A percentile compares a stretch with the other conserved stretches of the same genome.
Conservation (phyloP, 2,329 filamentous ascomycete genomes). For the Neonectria sp. region DNA sequence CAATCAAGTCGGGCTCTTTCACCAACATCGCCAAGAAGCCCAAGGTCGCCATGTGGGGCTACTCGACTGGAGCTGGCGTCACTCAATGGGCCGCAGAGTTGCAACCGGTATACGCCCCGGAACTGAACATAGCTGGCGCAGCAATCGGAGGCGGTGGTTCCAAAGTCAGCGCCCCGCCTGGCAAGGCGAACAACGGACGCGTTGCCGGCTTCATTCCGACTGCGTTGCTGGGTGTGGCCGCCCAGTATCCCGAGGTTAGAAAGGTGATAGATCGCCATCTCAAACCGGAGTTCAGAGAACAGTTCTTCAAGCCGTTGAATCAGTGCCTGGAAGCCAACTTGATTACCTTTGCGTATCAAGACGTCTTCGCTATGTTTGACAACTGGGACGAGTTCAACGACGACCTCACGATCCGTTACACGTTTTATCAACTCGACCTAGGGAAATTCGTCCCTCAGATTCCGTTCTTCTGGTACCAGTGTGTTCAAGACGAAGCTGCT, state of each 20-base stretch:
- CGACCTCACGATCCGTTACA: slow-evolving; percentile 34
- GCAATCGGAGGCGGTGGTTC: slow-evolving; percentile 46
- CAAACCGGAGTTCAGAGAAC: slow-evolving; percentile 41
- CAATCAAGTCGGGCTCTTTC: slow-evolving; percentile 45
- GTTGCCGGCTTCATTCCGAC: slow-evolving; percentile 41
- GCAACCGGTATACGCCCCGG: slow-evolving; percentile 45
- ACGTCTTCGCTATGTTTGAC: slow-evolving; percentile 60
- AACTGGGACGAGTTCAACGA: slow-evolving; percentile 49
- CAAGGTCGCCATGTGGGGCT: slow-evolving; percentile 61
- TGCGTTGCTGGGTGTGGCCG: slow-evolving; percentile 41
- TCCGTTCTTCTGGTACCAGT: slow-evolving; percentile 67
- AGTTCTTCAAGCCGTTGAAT: slow-evolving; percentile 47
- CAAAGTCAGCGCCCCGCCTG: slow-evolving; percentile 35
- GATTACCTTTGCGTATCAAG: slow-evolving; percentile 49
- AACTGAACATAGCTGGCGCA: slow-evolving; percentile 44
- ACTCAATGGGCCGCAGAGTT: slow-evolving; percentile 45
- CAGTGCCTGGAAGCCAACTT: slow-evolving; percentile 47
- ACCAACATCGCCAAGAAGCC: slow-evolving; percentile 52
- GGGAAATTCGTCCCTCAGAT: slow-evolving; percentile 60
- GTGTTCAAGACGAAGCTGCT: slow-evolving; percentile 62
- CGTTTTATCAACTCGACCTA: slow-evolving; percentile 48
- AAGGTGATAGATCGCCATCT: slow-evolving; percentile 35
- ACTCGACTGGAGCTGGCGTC: slow-evolving; percentile 45
- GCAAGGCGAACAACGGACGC: slow-evolving; percentile 32
- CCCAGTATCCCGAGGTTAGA: slow-evolving; percentile 40